These are phyloP conservation scores for Citrullus colocynthis DNA, from an alignment of 306 rosid species.

Conservation along the genomic window DNA sequence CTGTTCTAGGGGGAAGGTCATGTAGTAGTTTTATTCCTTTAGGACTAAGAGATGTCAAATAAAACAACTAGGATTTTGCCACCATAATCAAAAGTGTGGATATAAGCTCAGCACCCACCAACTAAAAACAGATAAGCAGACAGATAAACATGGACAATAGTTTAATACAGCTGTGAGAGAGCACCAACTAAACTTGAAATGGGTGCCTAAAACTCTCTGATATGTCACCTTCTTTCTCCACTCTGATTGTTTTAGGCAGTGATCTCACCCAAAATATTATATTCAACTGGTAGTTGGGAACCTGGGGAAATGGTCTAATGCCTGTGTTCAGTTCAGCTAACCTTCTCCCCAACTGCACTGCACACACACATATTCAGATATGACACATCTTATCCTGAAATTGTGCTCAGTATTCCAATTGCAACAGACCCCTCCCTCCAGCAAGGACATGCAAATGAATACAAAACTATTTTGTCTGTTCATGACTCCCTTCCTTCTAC, in stretches of 20 bases:
- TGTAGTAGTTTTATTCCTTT: neutral
- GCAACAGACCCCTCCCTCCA: neutral
- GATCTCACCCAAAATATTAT: neutral
- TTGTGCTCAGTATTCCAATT: constrained; percentile 5
- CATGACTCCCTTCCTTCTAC: neutral
- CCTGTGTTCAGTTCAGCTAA: constrained; percentile 11
- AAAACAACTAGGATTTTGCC: neutral
- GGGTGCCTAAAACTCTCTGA: constrained; percentile 2
- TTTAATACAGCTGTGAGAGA: neutral
- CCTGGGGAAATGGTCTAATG: constrained; percentile 2
- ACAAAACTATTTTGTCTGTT: constrained; percentile 9
- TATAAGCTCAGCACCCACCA: neutral
- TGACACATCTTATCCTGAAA: constrained; percentile 11
- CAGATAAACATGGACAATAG: neutral
- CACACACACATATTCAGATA: neutral
- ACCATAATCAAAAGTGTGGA: neutral
- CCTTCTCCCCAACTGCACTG: neutral
- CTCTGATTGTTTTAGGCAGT: neutral
- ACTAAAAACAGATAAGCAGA: neutral
- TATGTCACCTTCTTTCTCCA: neutral
- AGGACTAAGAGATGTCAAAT: neutral
- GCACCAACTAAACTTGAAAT: neutral
- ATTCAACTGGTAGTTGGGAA: constrained; percentile 6
- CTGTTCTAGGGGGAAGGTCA: neutral
- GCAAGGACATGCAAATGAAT: constrained; percentile 6